Evolutionary conservation across 805 yeast species (phyloP).

Genomic region (Pichia rugopelliculosa): DNA sequence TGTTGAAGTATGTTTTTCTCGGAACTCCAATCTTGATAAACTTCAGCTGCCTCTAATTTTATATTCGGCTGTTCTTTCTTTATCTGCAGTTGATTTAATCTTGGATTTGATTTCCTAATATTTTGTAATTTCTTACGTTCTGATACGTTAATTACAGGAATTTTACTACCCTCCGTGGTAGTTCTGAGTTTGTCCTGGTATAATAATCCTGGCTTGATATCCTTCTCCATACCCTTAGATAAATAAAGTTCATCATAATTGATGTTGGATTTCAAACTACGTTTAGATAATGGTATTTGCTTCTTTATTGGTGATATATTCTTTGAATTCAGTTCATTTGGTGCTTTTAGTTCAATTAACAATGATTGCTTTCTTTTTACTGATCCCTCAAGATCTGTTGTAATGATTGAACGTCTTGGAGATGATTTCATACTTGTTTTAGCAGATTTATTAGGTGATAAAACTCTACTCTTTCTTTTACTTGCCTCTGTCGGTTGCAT

Average conservation of each 20-base stretch:
- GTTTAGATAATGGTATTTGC: neutral
- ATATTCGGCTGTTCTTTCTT: neutral
- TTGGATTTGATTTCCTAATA: neutral
- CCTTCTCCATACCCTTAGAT: neutral
- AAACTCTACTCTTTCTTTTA: constrained; percentile 8
- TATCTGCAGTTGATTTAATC: neutral
- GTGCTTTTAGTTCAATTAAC: neutral
- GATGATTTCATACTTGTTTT: neutral
- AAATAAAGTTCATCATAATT: neutral
- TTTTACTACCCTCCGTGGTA: neutral
- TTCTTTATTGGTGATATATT: neutral
- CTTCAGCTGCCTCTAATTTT: neutral
- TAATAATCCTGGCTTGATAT: neutral
- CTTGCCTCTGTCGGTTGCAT: constrained; percentile 24
- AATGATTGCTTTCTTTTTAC: neutral
- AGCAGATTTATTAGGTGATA: neutral
- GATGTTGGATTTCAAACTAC: neutral
- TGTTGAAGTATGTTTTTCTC: neutral
- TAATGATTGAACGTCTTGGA: neutral
- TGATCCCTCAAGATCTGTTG: neutral
- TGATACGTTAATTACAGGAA: neutral
- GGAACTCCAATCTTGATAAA: neutral
- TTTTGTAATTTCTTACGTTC: neutral
- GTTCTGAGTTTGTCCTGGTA: neutral
- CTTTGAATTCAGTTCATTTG: neutral